Evolutionary conservation across 2,329 filamentous ascomycete genomes (phyloP).

Genomic region (Dothiorella sarmentorum): DNA sequence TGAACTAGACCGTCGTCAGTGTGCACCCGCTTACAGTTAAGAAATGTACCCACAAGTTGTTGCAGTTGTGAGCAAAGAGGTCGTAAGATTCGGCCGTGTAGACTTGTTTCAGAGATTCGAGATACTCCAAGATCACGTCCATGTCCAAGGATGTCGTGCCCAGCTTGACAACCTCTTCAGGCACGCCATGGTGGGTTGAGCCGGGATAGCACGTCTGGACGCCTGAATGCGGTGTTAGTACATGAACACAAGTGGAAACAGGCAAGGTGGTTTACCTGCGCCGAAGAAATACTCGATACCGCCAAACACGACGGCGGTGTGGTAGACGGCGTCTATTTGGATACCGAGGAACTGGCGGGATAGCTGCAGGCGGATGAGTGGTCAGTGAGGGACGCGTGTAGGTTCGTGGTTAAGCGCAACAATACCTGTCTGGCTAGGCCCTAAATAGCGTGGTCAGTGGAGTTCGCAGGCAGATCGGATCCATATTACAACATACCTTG

Average conservation of each 20-base stretch:
- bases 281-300: constrained; percentile 91
- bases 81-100: constrained; percentile 90
- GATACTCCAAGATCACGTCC: constrained; percentile 80
- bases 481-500: constrained; percentile 27
- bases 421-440: constrained; percentile 49
- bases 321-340: constrained; percentile 88
- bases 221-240: background rate
- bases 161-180: constrained; percentile 71
- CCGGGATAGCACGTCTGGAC: constrained; percentile 80
- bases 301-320: constrained; percentile 82
- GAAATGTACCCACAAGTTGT: constrained; percentile 64
- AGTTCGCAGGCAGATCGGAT: background rate
- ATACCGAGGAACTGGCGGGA: constrained; percentile 59
- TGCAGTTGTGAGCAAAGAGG: constrained; percentile 88
- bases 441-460: constrained; percentile 31
- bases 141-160: constrained; percentile 75
- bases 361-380: constrained; percentile 41
- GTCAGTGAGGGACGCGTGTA: constrained; percentile 26
- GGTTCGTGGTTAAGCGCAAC: constrained; percentile 13
- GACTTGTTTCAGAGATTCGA: constrained; percentile 76
- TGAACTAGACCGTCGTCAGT: constrained; percentile 41
- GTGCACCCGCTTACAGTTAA: background rate
- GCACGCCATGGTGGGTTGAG: constrained; percentile 78
- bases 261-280: constrained; percentile 50
- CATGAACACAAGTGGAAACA: background rate